Base-by-base conservation (phyloP, 2,329 filamentous ascomycete species). In the Didymellaceae sp. region DNA sequence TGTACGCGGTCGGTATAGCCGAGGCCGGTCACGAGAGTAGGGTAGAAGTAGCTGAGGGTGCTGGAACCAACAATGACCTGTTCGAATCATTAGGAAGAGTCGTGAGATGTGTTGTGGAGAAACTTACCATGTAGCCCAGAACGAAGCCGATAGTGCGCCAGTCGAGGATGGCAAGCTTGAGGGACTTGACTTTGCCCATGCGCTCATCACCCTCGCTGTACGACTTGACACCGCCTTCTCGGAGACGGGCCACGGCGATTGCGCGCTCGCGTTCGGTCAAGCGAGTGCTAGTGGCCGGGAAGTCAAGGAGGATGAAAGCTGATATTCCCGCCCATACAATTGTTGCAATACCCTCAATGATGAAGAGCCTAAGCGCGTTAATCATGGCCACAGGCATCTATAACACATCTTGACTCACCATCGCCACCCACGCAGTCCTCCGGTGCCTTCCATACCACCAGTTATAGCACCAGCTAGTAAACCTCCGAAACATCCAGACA, bases 11-110 rank as follows among this genome's bases (percentile, higher is more conserved):
- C 67, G 2, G 67, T 75, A 57, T 81, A 83, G 16, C 80, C 80
- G 0, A 83, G 74, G 2, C 76, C 78, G n/a, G 76, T 66, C 35
- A 82, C 78, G 6, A 82, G 71, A 0, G 78, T 80, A 0, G 79
- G 80, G 56, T 82, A 82, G 62, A 82, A 82, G 69, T 82, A 83
- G 2, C 76, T 78, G 11, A 82, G 71, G 0, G 80, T 82, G 1
- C 75, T 77, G 1, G 78, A 77, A 2, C 80, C 78, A 31, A 75
- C 74, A 37, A 77, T 77, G 34, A 71, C 65, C 69, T 71, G 14
- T 13, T 14, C 10, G 5, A 8, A 4, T 6, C 37, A 45, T 61
- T 43, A 63, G 35, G 32, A 8, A 34, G 17, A 16, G 11, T 17
- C 25, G 4, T 5, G n/a, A 20, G 10, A 2, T 4, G 17, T 4